Evolutionary conservation across 768 basidiomycete species (phyloP), one percentile per base, ranked within the genome.

Genomic region (Hysterangium stoloniferum): DNA sequence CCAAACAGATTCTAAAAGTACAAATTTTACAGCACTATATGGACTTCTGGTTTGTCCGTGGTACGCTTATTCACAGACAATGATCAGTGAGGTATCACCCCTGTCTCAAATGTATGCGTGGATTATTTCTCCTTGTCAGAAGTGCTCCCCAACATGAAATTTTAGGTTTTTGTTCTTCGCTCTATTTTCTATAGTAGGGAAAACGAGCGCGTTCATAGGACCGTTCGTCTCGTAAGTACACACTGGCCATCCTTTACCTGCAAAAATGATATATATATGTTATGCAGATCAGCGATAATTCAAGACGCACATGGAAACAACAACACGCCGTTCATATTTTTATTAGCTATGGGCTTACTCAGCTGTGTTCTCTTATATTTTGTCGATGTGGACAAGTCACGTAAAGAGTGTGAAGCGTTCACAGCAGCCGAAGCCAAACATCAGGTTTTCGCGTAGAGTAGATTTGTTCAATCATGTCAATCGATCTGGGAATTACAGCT

Each of bases 11-110:
- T 6, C 19, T 19, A 22, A n/a, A n/a, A n/a, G n/a, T n/a, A n/a
- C 19, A 11, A 41, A 24, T 22, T 4, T n/a, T 7, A n/a, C 15
- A 48, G 49, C 49, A 11, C 28, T 41, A n/a, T 85, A 81, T 57
- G 84, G 83, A 13, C 65, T 87, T 25, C 71, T 84, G 75, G 80
- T 84, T 3, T 85, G 84, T 56, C 84, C 84, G 3, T 86, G 84
- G 83, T 86, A 85, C 60, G 83, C 84, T 37, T 85, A 86, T 59
- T 84, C 84, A 60, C 82, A 86, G 62, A 86, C 83, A 1, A 83
- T 87, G 86, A 87, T 87, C 53, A 82, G 78, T 61, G 83, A 88
- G 56, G 84, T 88, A 24, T 83, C 79, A 34, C 82, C 80, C 33
- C 64, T 79, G 47, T 77, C 80, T 29, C 85, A 84, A 66, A 86